A percentile compares a stretch with the other conserved stretches of the same genome.
Conservation (phyloP, 805 yeast genomes). For the Candida sanyiensis region DNA sequence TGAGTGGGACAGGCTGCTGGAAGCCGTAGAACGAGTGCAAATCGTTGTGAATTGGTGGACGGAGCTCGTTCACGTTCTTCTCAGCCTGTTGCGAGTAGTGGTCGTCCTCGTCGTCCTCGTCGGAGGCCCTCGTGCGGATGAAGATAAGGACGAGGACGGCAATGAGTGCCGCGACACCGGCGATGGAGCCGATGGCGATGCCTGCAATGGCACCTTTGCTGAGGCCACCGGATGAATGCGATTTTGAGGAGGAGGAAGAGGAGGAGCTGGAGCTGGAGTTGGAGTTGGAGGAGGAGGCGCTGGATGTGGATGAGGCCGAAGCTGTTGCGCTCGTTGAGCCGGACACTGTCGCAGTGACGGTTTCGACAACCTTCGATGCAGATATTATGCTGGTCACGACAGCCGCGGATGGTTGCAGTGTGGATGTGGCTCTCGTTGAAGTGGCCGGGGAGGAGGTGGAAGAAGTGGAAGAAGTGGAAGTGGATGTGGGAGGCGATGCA, state of each 20-base stretch:
- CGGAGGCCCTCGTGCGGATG: conserved; percentile 13
- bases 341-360: conserved; percentile 13
- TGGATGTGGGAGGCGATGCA: conserved; percentile 8
- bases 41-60: conserved; percentile 12
- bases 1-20: conserved; percentile 7
- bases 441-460: conserved; percentile 8
- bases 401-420: conserved; percentile 1
- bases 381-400: conserved; percentile 18
- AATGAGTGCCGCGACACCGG: conserved; percentile 38
- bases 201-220: conserved; percentile 54
- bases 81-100: conserved; percentile 1
- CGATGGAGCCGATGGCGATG: conserved; percentile 49
- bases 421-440: neutral
- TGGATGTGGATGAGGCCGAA: conserved; percentile 10
- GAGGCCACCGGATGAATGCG: conserved; percentile 4
- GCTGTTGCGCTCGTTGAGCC: conserved; percentile 8
- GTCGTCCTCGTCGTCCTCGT: conserved; percentile 19
- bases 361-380: conserved; percentile 14
- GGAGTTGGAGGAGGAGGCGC: conserved; percentile 10
- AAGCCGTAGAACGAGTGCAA: conserved; percentile 6
- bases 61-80: conserved; percentile 9
- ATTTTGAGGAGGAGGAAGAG: conserved; percentile 13
- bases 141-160: conserved; percentile 16
- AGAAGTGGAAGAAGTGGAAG: conserved; percentile 10
- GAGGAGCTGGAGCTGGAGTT: conserved; percentile 11